Evolutionary conservation across 495 filamentous ascomycete species (phyloP).

Genomic region (Neurospora pannonica): DNA sequence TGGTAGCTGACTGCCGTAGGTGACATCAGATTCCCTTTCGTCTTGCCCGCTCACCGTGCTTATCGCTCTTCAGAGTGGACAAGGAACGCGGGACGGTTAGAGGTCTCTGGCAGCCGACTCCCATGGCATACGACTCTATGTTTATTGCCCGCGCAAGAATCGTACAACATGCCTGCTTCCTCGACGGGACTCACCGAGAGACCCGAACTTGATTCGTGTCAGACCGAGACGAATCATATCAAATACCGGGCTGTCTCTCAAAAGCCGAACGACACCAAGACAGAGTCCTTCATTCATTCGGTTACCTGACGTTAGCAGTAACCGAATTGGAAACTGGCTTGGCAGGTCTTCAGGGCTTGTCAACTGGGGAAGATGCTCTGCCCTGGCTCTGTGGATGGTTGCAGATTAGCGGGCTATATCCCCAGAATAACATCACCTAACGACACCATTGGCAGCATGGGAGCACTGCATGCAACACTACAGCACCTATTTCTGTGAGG

Average conservation of each 20-base stretch:
- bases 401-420: neutral
- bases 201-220: neutral
- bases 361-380: neutral
- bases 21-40: neutral
- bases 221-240: neutral
- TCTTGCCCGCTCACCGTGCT: neutral
- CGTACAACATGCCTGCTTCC: neutral
- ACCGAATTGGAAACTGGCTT: neutral
- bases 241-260: neutral
- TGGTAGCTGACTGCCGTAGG: neutral
- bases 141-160: neutral
- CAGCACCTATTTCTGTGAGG: neutral
- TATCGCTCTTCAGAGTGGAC: neutral
- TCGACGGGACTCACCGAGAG: neutral
- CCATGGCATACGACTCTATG: neutral
- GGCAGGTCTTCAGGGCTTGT: neutral
- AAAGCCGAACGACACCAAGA: neutral
- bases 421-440: neutral
- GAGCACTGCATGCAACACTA: neutral
- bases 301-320: neutral
- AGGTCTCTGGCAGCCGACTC: neutral
- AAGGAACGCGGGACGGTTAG: neutral
- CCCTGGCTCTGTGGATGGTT: neutral
- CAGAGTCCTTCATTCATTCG: neutral
- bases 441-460: neutral